Conservation (phyloP, 164 flowering plant species). For the Sextonia rubra region DNA sequence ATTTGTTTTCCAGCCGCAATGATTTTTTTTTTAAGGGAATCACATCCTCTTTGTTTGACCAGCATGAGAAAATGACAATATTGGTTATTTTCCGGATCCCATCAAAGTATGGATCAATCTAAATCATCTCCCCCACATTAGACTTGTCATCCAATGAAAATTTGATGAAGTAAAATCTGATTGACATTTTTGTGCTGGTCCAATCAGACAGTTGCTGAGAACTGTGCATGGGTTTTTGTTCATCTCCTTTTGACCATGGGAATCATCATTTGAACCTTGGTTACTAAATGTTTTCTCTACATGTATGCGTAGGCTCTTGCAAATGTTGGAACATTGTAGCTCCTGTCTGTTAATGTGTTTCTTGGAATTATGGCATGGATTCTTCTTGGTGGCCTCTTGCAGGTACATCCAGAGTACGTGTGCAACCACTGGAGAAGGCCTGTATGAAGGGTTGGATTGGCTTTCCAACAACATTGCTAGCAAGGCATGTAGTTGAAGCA, state of each 20-base stretch:
- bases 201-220: background rate
- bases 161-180: background rate
- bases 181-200: background rate
- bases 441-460: conserved; percentile 94
- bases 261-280: background rate
- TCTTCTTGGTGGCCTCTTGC: conserved; percentile 13
- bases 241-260: background rate
- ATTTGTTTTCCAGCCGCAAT: background rate
- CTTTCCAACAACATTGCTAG: conserved; percentile 95
- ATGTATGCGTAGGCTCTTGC: background rate
- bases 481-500: conserved; percentile 62
- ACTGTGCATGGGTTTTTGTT: background rate
- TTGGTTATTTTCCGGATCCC: too few species aligned
- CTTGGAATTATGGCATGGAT: background rate
- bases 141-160: background rate
- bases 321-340: background rate
- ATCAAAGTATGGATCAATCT: too few species aligned
- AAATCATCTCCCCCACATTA: background rate
- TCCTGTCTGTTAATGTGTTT: background rate
- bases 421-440: conserved; percentile 96
- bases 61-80: too few species aligned
- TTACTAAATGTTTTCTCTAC: background rate
- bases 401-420: conserved; percentile 99
- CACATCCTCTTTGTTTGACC: background rate
- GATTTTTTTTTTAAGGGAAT: background rate